Conservation (phyloP, 2,329 filamentous ascomycete species). For the Fusarium sp. region DNA sequence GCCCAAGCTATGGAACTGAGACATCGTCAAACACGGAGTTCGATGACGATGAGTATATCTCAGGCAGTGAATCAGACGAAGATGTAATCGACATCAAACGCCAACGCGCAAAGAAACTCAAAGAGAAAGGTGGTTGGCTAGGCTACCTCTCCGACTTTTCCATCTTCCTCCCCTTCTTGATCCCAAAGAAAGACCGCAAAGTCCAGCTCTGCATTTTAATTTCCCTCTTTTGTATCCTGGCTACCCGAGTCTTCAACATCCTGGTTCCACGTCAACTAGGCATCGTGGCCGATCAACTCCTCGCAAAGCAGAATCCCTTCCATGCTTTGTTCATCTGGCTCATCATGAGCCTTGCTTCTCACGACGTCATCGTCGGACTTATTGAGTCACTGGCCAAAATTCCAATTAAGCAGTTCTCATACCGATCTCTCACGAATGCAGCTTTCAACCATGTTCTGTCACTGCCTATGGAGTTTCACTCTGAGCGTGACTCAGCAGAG, state of each 20-base stretch:
- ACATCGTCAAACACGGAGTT: background rate
- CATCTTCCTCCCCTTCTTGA: slow-evolving; percentile 45
- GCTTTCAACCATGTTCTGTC: slow-evolving; percentile 75
- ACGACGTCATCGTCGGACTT: slow-evolving; percentile 14
- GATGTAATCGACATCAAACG: slow-evolving; percentile 41
- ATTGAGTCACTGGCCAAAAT: slow-evolving; percentile 45
- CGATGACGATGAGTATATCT: background rate
- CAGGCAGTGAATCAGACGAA: slow-evolving; percentile 35
- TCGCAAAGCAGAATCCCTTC: slow-evolving; percentile 37
- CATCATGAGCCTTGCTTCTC: slow-evolving; percentile 11
- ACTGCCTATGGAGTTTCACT: slow-evolving; percentile 77
- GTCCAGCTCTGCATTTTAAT: slow-evolving; percentile 45
- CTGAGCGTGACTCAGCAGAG: slow-evolving; percentile 70
- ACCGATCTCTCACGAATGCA: slow-evolving; percentile 65
- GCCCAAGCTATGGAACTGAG: slow-evolving; percentile 25
- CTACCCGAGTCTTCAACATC: slow-evolving; percentile 43
- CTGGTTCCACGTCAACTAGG: slow-evolving; percentile 47
- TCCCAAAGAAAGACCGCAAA: slow-evolving; percentile 45
- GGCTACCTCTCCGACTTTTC: slow-evolving; percentile 46
- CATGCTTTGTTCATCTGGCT: slow-evolving; percentile 34
- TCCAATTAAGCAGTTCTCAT: slow-evolving; percentile 52
- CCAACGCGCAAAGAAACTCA: slow-evolving; percentile 40
- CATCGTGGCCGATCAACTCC: slow-evolving; percentile 43
- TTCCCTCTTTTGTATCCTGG: slow-evolving; percentile 36
- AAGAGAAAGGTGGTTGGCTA: slow-evolving; percentile 45